Evolutionary conservation across 169 alveolate species (phyloP), one percentile per base, ranked within the genome.

Genomic region (Theileria annulata): DNA sequence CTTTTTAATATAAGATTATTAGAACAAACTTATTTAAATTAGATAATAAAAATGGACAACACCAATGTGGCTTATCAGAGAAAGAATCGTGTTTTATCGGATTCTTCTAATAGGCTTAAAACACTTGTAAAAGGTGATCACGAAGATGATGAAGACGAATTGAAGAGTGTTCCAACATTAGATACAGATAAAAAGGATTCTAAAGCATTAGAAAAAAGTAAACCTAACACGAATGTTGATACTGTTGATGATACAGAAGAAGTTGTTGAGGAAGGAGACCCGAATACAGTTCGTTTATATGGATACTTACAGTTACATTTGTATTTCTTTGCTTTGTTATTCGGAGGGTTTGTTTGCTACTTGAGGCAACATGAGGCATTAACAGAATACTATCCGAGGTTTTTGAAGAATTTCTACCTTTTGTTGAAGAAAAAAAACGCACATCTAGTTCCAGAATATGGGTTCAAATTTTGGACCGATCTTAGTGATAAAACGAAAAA

Each of bases 41-140:
- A 66, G 15, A 30, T 27, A 35, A 25, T 48, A 68, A 68, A 13
- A 17, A 59, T 71, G 85, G 81, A 37, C 31, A 72, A 58, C 42
- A 54, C 56, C 8, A 80, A 75, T 27, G 86, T 75, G 9, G 89
- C 89, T 42, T 51, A 75, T 71, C 89, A 76, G 81, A 71, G 89
- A 42, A 71, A 71, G 71, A 74, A 82, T 23, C 86, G 66, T 72
- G 76, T 82, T 3, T 77, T 82, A 17, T 51, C 79, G 31, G 80
- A 82, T 28, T 71, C 89, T 1, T 42, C 75, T 21, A 68, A 28
- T 68, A 70, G 89, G 31, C 80, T 82, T 31, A 82, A 58, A 25
- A 60, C 82, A 47, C 80, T 82, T 8, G 48, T 70, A 37, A 82
- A 77, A 85, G 58, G 67, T 23, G 89, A 76, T 25, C 73, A 67